Conservation (phyloP, 768 basidiomycete genomes). For the Mycena chlorophos region DNA sequence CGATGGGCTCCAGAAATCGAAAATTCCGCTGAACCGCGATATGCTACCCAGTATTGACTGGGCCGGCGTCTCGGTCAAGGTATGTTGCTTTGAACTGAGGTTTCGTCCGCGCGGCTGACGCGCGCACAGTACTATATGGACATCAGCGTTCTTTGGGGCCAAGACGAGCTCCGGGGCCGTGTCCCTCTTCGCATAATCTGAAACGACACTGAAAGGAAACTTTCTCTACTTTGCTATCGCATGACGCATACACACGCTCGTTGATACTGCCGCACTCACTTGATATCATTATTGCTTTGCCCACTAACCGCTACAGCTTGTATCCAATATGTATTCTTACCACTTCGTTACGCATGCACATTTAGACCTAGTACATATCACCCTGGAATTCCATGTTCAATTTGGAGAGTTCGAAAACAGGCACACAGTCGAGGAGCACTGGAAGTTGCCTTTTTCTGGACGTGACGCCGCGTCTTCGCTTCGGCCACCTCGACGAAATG, state of each 20-base stretch:
- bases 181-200: constrained; percentile 60
- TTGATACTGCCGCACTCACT: constrained; percentile 4
- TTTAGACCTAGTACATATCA: not conserved
- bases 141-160: constrained; percentile 63
- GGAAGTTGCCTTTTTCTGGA: not conserved
- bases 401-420: not conserved
- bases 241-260: no score
- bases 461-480: not conserved
- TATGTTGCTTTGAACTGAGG: constrained; percentile 31
- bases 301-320: not conserved
- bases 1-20: constrained; percentile 67
- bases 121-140: constrained; percentile 67
- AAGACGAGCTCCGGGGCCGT: constrained; percentile 61
- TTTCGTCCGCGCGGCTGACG: constrained; percentile 4
- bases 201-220: constrained; percentile 14
- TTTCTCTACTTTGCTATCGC: constrained; percentile 8
- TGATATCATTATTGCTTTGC: constrained; percentile 22
- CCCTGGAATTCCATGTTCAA: not conserved
- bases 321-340: constrained; percentile 18
- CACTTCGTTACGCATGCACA: constrained; percentile 2
- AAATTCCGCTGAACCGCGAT: constrained; percentile 52
- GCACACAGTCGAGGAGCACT: no score
- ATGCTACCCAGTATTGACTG: constrained; percentile 70
- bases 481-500: no score
- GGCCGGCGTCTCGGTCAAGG: constrained; percentile 68